Conservation (phyloP, 2,329 filamentous ascomycete genomes). For the Metarhizium humberi region DNA sequence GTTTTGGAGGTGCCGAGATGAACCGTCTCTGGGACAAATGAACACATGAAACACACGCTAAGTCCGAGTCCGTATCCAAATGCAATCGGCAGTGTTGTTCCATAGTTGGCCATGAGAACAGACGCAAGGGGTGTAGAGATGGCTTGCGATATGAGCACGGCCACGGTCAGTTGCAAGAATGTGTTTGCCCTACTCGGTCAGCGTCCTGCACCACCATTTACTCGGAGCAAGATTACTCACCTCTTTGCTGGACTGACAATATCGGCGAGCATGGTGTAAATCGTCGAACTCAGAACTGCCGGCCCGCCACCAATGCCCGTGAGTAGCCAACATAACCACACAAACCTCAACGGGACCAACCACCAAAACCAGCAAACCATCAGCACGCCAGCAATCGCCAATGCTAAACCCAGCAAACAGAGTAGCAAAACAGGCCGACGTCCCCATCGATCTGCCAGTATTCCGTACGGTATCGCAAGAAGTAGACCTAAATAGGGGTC, state of each 20-base stretch:
- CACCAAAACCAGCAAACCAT: slow-evolving; percentile 4
- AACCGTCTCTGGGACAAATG: background rate
- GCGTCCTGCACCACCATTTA: background rate
- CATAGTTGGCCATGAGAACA: background rate
- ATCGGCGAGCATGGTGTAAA: slow-evolving; percentile 2
- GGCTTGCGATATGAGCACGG: background rate
- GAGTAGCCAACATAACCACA: slow-evolving; percentile 1
- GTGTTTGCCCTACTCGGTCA: background rate
- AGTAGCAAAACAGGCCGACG: slow-evolving; percentile 1
- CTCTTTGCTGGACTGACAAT: background rate
- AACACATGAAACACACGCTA: background rate
- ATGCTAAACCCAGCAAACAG: background rate
- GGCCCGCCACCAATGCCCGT: slow-evolving; percentile 1
- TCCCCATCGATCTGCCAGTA: background rate
- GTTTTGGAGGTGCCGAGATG: background rate
- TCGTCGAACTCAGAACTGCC: background rate
- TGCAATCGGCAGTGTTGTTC: background rate
- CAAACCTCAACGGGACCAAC: background rate
- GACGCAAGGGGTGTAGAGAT: background rate
- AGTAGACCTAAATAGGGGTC: background rate
- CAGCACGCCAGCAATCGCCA: background rate
- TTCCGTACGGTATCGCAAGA: slow-evolving; percentile 2
- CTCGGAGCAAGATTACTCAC: background rate
- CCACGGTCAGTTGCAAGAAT: background rate
- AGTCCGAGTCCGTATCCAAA: background rate